Conservation (phyloP, 129 eudicot species). For the Kitagawia praeruptora region DNA sequence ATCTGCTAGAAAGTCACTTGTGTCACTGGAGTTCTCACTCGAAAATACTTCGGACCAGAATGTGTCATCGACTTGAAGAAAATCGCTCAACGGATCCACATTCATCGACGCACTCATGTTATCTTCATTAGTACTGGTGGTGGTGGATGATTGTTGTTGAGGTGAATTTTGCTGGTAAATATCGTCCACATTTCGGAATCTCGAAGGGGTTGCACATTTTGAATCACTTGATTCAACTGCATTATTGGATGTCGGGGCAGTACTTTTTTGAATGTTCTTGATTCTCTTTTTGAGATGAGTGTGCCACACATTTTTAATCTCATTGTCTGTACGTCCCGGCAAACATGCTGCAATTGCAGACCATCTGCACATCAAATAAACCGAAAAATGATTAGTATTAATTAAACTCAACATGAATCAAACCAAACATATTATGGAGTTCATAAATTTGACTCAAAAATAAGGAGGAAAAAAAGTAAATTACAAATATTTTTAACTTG, state of each 20-base stretch:
- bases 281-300: constrained; percentile 63
- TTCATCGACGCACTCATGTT: constrained; percentile 9
- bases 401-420: too few relatives aligned
- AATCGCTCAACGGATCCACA: not conserved
- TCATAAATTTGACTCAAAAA: too few relatives aligned
- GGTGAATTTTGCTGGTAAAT: constrained; percentile 11
- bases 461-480: too few relatives aligned
- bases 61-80: constrained; percentile 25
- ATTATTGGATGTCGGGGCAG: not conserved
- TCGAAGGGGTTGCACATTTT: not conserved
- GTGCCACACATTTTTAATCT: constrained; percentile 87
- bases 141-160: constrained; percentile 2
- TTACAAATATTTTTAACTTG: too few relatives aligned
- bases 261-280: not conserved
- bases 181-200: not conserved
- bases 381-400: too few relatives aligned
- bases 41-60: constrained; percentile 45
- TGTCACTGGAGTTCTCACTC: constrained; percentile 13
- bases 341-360: constrained; percentile 70
- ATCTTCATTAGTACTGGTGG: constrained; percentile 1
- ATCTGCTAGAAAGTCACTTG: not conserved
- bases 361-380: constrained; percentile 40
- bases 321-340: constrained; percentile 88
- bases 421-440: too few relatives aligned
- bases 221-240: not conserved